phyloP scores from a whole-genome alignment of 306 rosid species.

The Quercus engelmannii region DNA sequence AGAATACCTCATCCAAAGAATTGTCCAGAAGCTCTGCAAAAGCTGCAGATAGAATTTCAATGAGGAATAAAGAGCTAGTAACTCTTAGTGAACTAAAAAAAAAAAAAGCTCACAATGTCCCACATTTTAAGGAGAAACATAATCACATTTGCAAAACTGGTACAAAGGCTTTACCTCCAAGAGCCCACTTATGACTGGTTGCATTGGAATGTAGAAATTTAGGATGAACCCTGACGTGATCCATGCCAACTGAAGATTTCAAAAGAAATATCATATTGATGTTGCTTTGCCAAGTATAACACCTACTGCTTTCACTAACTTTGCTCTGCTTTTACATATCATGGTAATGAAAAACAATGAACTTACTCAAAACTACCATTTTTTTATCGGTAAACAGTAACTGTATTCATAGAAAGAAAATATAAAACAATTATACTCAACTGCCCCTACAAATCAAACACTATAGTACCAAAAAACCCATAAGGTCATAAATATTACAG shows the following conservation, averaged over 20 bases:
- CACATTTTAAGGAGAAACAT: constrained; percentile 12
- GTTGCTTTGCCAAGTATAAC: neutral
- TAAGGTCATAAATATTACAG: too few species aligned
- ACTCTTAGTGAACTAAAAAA: constrained; percentile 1
- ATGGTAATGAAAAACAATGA: neutral
- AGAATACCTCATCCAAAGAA: constrained; percentile 83
- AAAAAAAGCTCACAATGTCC: neutral
- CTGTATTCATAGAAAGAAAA: too few species aligned
- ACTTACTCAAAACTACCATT: neutral
- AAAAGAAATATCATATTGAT: constrained; percentile 19
- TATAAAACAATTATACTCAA: too few species aligned
- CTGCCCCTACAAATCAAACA: too few species aligned
- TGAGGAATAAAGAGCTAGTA: constrained; percentile 18
- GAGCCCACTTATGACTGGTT: constrained; percentile 99
- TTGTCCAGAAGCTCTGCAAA: constrained; percentile 97
- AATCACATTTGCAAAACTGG: constrained; percentile 12
- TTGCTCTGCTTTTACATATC: neutral
- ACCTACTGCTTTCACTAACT: neutral
- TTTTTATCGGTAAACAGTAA: neutral
- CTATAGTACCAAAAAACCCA: too few species aligned
- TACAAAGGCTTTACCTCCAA: constrained; percentile 64
- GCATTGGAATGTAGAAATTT: constrained; percentile 98
- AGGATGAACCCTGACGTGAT: constrained; percentile 95
- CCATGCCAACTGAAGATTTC: constrained; percentile 77
- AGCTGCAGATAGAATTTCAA: constrained; percentile 54